Evolutionary conservation across 441 rosid genomes (phyloP).

Genomic region (Euphorbia corollata): DNA sequence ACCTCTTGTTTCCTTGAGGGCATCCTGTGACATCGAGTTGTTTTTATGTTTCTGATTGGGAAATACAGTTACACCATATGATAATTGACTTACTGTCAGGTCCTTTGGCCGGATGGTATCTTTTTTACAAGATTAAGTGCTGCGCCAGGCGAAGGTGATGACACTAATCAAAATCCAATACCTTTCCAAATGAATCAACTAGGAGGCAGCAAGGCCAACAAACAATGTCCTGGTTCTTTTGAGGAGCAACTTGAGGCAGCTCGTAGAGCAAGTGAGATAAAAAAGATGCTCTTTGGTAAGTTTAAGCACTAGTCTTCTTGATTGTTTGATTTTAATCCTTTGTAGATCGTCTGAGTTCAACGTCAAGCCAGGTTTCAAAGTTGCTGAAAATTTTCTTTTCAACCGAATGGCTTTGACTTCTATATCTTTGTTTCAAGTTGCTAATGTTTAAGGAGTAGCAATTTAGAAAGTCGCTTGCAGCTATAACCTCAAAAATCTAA

Average conservation of each 20-base stretch:
- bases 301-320: background rate
- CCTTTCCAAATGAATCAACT: constrained; percentile 42
- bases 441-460: background rate
- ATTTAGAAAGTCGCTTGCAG: background rate
- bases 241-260: constrained; percentile 80
- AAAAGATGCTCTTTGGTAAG: constrained; percentile 80
- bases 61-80: background rate
- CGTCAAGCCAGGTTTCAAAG: background rate
- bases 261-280: constrained; percentile 79
- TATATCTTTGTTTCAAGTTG: background rate
- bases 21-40: background rate
- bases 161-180: constrained; percentile 27
- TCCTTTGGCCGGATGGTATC: constrained; percentile 83
- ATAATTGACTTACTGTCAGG: constrained; percentile 29
- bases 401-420: background rate
- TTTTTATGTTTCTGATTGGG: background rate
- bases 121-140: constrained; percentile 58
- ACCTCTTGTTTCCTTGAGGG: background rate
- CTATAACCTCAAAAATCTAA: background rate
- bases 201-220: constrained; percentile 46
- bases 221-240: constrained; percentile 53
- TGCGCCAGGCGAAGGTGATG: constrained; percentile 28
- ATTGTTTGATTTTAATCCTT: background rate
- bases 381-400: background rate
- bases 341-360: background rate